A percentile compares a stretch with the other conserved stretches of the same genome.
These are phyloP conservation scores for Neostapfia colusana DNA, from an alignment of 176 grass and related monocot species.

Conservation along the genomic window DNA sequence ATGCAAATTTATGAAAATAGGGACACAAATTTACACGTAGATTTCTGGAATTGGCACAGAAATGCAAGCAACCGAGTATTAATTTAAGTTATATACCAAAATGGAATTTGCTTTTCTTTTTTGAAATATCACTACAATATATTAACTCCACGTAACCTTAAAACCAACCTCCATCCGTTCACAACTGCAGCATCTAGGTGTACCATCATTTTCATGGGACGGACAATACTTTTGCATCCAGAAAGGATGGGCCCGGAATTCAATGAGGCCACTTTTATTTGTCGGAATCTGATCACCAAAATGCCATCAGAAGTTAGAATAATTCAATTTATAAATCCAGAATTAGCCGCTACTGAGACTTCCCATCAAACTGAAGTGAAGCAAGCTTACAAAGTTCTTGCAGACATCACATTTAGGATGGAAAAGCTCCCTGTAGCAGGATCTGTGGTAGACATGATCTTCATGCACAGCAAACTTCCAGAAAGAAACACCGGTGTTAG, in stretches of 20 bases:
- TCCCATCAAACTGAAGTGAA: slow-evolving; percentile 34
- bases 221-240: slow-evolving; percentile 85
- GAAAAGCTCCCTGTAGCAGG: slow-evolving; percentile 74
- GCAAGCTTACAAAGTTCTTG: slow-evolving; percentile 65
- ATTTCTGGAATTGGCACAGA: slow-evolving; percentile 15
- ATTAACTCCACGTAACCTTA: slow-evolving; percentile 10
- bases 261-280: slow-evolving; percentile 58
- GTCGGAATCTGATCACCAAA: slow-evolving; percentile 59
- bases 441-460: slow-evolving; percentile 70
- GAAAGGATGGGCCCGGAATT: slow-evolving; percentile 77
- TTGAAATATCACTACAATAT: background rate
- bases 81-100: slow-evolving; percentile 6
- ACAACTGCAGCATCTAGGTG: slow-evolving; percentile 79
- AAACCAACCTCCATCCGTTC: slow-evolving; percentile 75
- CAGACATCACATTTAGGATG: slow-evolving; percentile 91
- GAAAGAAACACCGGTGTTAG: slow-evolving; percentile 19
- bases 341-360: slow-evolving; percentile 14
- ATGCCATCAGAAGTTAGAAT: slow-evolving; percentile 20
- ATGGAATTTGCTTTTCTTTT: slow-evolving; percentile 9
- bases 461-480: slow-evolving; percentile 65
- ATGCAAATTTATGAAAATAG: slow-evolving; percentile 20
- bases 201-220: slow-evolving; percentile 74
- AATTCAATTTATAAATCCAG: slow-evolving; percentile 39
- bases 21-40: background rate
- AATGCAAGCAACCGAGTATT: slow-evolving; percentile 13